Evolutionary conservation across 164 flowering plant genomes (phyloP), one percentile per base, ranked within the genome.

Genomic region (Vitis amurensis): DNA sequence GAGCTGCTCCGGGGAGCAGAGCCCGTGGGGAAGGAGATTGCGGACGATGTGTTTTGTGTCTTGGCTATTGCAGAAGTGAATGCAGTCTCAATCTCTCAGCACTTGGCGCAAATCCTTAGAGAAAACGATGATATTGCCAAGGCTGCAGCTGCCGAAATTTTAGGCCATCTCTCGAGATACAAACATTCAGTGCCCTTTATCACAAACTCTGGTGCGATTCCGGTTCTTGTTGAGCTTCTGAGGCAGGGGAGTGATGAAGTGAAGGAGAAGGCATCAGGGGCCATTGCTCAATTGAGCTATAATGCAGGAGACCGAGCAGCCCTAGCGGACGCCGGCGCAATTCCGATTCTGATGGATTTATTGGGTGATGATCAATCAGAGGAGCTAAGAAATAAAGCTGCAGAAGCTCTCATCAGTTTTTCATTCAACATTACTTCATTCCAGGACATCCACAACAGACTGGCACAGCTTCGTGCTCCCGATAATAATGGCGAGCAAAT

Each of bases 111-210:
- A 49, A 84, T 86, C 74, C 85, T 88, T 50, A 76, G 66, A 61
- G 83, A 79, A 58, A 69, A 72, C 37, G 69, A 83, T 55, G 72
- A 74, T 51, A 80, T 71, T 37, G 76, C 86, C 4, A 84, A 77
- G 66, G 82, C 77, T 50, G 82, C 88, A 63, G 89, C 91, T 14
- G 80, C 82, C 13, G 82, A 84, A 74, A 87, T 84, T 70, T 55
- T 88, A 29, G 84, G 89, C 88, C 80, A 80, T 74, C 77, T 88
- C 16, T 77, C 81, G 3, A 73, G 79, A 63, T 84, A 88, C 61
- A 73, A 86, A 73, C 82, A 86, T 64, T 75, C 82, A 5, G 59
- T 70, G 29, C 61, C 82, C 37, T 69, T 80, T 59, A 62, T 82
- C 13, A 61, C 71, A 15, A 78, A 66, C 31, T 81, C 88, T 1